A percentile compares a stretch with the other conserved stretches of the same genome.
phyloP scores from a whole-genome alignment of 2,329 filamentous ascomycete species.

The Alternaria sp. region DNA sequence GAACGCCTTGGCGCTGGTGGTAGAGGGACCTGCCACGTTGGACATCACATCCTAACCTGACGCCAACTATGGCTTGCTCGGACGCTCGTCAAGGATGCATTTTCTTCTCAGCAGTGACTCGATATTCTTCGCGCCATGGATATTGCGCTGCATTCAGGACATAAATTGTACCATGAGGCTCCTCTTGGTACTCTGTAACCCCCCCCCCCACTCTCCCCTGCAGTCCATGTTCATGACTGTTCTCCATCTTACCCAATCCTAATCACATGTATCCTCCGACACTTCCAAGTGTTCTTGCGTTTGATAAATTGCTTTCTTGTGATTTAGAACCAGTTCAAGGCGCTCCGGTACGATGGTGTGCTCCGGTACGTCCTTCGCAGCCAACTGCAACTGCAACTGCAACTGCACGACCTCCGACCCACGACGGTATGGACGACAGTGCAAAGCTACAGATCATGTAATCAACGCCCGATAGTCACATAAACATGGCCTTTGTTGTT shows the following conservation, averaged over 20 bases:
- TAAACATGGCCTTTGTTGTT: not conserved
- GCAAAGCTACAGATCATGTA: not conserved
- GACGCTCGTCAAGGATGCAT: not conserved
- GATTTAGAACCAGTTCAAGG: not conserved
- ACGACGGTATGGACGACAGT: not conserved
- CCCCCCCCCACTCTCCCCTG: conserved; percentile 8
- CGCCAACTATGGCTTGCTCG: not conserved
- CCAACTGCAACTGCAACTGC: conserved; percentile 1
- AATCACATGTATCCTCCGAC: not conserved
- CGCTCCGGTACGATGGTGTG: not conserved
- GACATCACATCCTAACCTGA: not conserved
- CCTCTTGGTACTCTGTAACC: conserved; percentile 1
- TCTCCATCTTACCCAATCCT: not conserved
- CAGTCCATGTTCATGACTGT: not conserved
- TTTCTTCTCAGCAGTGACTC: not conserved
- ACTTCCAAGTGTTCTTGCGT: not conserved
- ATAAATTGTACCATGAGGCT: not conserved
- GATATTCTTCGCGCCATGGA: fast-evolving
- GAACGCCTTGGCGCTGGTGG: conserved; percentile 19
- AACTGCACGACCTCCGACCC: not conserved
- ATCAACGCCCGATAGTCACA: not conserved
- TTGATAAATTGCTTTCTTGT: not conserved
- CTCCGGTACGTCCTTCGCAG: not conserved
- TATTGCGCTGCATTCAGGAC: not conserved
- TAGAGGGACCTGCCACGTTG: conserved; percentile 22